A percentile compares a stretch with the other conserved stretches of the same genome.
Conservation (phyloP, 352 stramenopile species). For the Globisporangium okanoganense region DNA sequence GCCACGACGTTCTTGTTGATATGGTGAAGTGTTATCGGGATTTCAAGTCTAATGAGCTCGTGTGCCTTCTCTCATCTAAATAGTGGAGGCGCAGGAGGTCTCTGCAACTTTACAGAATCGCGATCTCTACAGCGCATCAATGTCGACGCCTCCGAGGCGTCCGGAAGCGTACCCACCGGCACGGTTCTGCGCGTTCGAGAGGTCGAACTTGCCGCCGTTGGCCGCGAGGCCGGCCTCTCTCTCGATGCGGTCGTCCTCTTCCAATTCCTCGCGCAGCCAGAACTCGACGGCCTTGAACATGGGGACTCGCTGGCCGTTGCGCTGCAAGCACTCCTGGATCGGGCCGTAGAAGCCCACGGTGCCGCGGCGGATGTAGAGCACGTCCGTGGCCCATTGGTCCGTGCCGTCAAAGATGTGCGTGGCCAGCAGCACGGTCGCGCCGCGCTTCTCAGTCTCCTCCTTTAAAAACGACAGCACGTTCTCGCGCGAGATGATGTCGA, state of each 20-base stretch:
- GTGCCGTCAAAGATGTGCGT: slow-evolving; percentile 98
- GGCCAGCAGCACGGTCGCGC: slow-evolving; percentile 68
- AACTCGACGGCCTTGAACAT: slow-evolving; percentile 91
- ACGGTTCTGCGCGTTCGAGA: slow-evolving; percentile 73
- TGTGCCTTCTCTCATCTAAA: background rate
- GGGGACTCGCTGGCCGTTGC: slow-evolving; percentile 52
- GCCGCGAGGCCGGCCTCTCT: slow-evolving; percentile 40
- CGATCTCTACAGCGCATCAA: slow-evolving; percentile 22
- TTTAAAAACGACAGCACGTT: slow-evolving; percentile 94
- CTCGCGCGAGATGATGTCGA: slow-evolving; percentile 95
- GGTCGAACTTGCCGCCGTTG: slow-evolving; percentile 32
- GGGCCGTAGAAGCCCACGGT: slow-evolving; percentile 53
- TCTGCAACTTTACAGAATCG: background rate
- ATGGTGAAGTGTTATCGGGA: background rate
- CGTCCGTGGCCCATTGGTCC: slow-evolving; percentile 94
- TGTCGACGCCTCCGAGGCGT: slow-evolving; percentile 58
- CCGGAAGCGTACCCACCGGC: slow-evolving; percentile 69
- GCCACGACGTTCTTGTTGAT: too few relatives aligned
- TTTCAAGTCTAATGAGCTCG: background rate
- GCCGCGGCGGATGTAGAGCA: slow-evolving; percentile 89
- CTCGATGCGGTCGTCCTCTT: slow-evolving; percentile 68
- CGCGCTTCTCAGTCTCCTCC: slow-evolving; percentile 53
- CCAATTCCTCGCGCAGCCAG: slow-evolving; percentile 92
- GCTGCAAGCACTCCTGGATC: slow-evolving; percentile 71
- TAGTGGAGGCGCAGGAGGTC: background rate